These are phyloP conservation scores for Cryphonectria naterciae DNA, from an alignment of 2,329 filamentous ascomycete species.

Conservation along the genomic window DNA sequence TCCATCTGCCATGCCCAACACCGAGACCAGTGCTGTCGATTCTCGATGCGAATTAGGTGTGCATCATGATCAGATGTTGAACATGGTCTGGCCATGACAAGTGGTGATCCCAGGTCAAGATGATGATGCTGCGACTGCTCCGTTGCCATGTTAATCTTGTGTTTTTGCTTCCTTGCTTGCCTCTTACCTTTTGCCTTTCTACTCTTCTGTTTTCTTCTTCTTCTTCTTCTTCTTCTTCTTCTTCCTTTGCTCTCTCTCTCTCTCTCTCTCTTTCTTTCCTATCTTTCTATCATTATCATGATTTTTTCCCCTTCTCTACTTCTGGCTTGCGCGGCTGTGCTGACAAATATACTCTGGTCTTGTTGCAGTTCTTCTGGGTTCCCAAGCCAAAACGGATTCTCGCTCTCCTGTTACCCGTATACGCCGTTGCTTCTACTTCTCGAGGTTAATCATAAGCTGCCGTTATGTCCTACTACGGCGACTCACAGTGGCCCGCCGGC, in stretches of 20 bases:
- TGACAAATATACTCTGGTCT: slow-evolving; percentile 22
- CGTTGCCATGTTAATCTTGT: background rate
- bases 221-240: background rate
- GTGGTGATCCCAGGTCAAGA: background rate
- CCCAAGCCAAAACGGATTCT: slow-evolving; percentile 8
- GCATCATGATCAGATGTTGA: background rate
- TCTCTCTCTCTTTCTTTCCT: too few relatives aligned
- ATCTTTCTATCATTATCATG: background rate
- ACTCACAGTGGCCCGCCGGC: slow-evolving; percentile 35
- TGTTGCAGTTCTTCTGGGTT: slow-evolving; percentile 17
- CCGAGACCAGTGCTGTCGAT: background rate
- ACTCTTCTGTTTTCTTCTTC: background rate
- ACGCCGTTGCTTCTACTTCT: slow-evolving; percentile 1
- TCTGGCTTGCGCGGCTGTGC: slow-evolving; percentile 9
- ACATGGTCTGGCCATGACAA: background rate
- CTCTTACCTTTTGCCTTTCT: background rate
- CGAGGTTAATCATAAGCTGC: slow-evolving; percentile 5
- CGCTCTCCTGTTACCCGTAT: slow-evolving; percentile 12
- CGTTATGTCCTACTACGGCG: slow-evolving; percentile 38
- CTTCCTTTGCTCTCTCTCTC: too few relatives aligned
- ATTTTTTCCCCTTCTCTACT: background rate
- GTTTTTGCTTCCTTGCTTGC: background rate
- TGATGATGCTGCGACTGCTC: background rate
- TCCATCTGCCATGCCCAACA: background rate
- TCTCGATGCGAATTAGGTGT: background rate